Percentiles rank a stretch among this genome's conserved stretches.
Conservation (phyloP, 306 rosid species). For the Quercus ilex region DNA sequence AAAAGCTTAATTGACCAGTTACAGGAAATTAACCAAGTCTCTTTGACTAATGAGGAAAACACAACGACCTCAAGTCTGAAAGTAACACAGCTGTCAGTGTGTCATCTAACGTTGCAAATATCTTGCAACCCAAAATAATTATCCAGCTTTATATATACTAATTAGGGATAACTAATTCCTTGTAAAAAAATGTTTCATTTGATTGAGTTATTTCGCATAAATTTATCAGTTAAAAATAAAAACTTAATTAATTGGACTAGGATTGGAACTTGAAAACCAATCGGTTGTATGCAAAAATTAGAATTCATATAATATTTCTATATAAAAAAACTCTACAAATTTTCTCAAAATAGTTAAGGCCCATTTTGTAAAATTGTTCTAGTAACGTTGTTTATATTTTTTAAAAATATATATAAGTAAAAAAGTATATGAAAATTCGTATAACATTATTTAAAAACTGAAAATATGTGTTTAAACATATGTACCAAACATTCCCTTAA, state of each 20-base stretch:
- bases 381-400: too few relatives aligned
- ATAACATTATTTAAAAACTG: accelerated
- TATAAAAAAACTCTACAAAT: too few relatives aligned
- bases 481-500: accelerated
- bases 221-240: too few relatives aligned
- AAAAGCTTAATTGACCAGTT: not conserved
- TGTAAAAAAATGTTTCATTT: too few relatives aligned
- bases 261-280: too few relatives aligned
- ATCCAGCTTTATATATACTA: constrained; percentile 26
- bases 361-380: too few relatives aligned
- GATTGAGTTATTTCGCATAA: too few relatives aligned
- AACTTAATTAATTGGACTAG: too few relatives aligned
- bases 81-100: constrained; percentile 15
- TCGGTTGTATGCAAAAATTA: too few relatives aligned
- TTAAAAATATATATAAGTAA: accelerated
- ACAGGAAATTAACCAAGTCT: not conserved
- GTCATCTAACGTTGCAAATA: not conserved
- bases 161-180: not conserved
- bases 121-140: constrained; percentile 21
- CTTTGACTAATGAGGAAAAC: constrained; percentile 3
- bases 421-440: accelerated
- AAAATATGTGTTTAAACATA: accelerated
- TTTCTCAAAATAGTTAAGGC: too few relatives aligned
- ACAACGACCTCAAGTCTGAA: constrained; percentile 8
- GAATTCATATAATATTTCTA: too few relatives aligned